A percentile compares a stretch with the other conserved stretches of the same genome.
These are phyloP conservation scores for Pelargonium cotyledonis DNA, from an alignment of 441 rosid species.

Conservation along the genomic window DNA sequence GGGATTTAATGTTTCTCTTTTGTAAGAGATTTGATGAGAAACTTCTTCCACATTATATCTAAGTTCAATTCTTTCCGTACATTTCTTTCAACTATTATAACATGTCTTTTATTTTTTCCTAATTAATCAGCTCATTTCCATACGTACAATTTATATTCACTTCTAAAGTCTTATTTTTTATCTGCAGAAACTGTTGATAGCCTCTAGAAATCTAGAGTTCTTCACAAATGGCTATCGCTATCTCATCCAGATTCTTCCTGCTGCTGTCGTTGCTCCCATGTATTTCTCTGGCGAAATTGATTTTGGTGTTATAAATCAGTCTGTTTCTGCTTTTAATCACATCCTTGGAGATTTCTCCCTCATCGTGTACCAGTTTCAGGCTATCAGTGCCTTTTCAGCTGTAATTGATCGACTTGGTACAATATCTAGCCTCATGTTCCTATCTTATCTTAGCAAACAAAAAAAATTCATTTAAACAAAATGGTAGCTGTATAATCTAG, in stretches of 20 bases:
- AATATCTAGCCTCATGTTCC: conserved; percentile 12
- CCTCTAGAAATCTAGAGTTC: conserved; percentile 93
- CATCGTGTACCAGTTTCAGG: conserved; percentile 87
- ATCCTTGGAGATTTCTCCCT: conserved; percentile 94
- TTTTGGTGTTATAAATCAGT: conserved; percentile 96
- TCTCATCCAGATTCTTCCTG: conserved; percentile 96
- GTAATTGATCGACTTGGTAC: conserved; percentile 92
- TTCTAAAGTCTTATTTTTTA: neutral
- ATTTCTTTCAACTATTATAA: too few relatives aligned
- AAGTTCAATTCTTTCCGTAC: too few relatives aligned
- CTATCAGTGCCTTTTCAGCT: conserved; percentile 94
- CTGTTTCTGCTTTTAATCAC: conserved; percentile 93
- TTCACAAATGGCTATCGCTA: conserved; percentile 92
- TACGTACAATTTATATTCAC: too few relatives aligned
- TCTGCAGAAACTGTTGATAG: conserved; percentile 72
- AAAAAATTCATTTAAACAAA: neutral
- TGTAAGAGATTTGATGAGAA: too few relatives aligned
- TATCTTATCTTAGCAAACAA: conserved; percentile 4
- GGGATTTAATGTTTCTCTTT: too few relatives aligned
- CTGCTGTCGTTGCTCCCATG: conserved; percentile 97
- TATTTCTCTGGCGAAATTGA: conserved; percentile 94
- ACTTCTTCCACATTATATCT: too few relatives aligned
- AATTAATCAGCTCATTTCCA: too few relatives aligned
- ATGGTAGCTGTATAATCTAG: too few relatives aligned
- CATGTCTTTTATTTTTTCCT: too few relatives aligned